A percentile compares a stretch with the other conserved stretches of the same genome.
Evolutionary conservation across 1,284 basidiomycete genomes (phyloP).

Genomic region (Porphyrellus sp.): DNA sequence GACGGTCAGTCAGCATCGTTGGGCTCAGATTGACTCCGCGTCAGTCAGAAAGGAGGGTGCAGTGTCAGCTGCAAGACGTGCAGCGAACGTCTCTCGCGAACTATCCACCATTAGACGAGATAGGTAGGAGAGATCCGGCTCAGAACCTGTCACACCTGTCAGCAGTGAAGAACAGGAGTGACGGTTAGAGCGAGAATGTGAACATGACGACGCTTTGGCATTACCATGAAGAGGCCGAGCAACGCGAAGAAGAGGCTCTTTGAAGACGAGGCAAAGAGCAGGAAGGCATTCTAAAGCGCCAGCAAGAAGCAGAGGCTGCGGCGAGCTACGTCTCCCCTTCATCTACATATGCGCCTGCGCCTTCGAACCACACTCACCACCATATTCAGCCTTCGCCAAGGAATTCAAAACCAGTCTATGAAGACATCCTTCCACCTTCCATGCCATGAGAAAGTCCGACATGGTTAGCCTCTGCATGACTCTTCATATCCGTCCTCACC

Average conservation of each 20-base stretch:
- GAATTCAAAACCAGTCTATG: conserved; percentile 23
- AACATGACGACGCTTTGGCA: conserved; percentile 19
- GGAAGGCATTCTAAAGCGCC: conserved; percentile 46
- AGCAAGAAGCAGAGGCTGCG: conserved; percentile 40
- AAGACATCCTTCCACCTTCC: conserved; percentile 28
- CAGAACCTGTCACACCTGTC: conserved; percentile 29
- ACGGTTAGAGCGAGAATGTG: conserved; percentile 28
- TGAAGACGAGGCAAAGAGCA: conserved; percentile 41
- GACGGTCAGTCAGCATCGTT: conserved; percentile 13
- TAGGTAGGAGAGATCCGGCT: conserved; percentile 25
- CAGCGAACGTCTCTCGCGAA: conserved; percentile 24
- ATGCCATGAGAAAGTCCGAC: conserved; percentile 47
- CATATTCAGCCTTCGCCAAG: conserved; percentile 25
- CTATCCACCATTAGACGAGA: conserved; percentile 26
- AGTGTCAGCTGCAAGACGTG: conserved; percentile 28
- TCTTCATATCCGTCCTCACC: conserved; percentile 32
- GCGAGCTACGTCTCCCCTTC: conserved; percentile 23
- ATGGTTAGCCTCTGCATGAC: conserved; percentile 35
- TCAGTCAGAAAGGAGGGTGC: conserved; percentile 28
- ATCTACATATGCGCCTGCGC: conserved; percentile 19
- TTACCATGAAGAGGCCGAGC: conserved; percentile 27
- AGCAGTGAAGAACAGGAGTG: conserved; percentile 29
- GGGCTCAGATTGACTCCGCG: conserved; percentile 30
- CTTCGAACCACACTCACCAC: conserved; percentile 22
- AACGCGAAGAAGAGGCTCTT: conserved; percentile 33